Evolutionary conservation across 2,329 filamentous ascomycete genomes (phyloP), one percentile per base, ranked within the genome.

Genomic region (Alternaria hordeiaustralica): DNA sequence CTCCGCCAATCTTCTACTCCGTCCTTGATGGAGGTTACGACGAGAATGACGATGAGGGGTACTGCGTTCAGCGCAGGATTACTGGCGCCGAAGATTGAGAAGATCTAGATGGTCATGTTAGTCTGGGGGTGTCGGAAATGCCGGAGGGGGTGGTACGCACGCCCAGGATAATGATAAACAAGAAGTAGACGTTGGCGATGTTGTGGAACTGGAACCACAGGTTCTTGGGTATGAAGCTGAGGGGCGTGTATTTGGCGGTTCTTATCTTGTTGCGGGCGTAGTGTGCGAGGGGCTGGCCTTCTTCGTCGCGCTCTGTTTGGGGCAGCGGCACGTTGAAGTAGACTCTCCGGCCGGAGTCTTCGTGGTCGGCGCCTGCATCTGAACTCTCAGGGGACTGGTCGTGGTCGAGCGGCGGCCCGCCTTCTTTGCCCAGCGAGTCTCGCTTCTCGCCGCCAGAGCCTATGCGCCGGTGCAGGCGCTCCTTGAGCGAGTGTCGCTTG

Each of bases 141-240:
- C 18, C 18, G 49, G 58, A 58, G 36, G 36, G 15, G 36, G 55
- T 54, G 49, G 41, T 60, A 87, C 94, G 86, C 90, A 98, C 96
- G 75, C 91, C 90, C 64, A 99, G 87, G 77, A 99, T 97, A 78
- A 97, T 94, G 74, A 95, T 87, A 82, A 98, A 97, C 72, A 98
- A 85, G 87, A 99, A 99, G 83, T 98, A 99, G 58, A 98, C 91
- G 80, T 99, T 99, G 77, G 96, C 96, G 75, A 99, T 91, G 77
- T 98, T 98, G 82, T 99, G 95, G 78, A 99, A 98, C 81, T 99
- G 96, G 69, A 97, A 93, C 89, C 91, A 99, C 76, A 99, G 78
- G 81, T 99, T 98, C 84, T 98, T 98, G 13, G 96, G 96, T 26
- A 99, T 81, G 81, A 99, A 99, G 64, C 92, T 97, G 67, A 99